phyloP scores from a whole-genome alignment of 192 early-diverging fungal genomes.

The Rhizoclosmatium globosum region DNA sequence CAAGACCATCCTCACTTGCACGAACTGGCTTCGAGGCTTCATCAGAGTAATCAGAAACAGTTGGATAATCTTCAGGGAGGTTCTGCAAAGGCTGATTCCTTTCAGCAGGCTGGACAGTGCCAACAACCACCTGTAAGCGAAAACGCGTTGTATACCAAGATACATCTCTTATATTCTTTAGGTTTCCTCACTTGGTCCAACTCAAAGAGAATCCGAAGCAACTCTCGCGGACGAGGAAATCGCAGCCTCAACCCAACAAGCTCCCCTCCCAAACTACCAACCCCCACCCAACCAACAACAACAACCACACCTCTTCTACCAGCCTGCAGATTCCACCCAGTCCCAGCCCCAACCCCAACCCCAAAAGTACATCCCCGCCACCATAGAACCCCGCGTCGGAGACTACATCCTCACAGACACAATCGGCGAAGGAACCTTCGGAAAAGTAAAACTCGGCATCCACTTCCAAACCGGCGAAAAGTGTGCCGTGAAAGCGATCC shows the following conservation, averaged over 20 bases:
- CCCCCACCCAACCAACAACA: neutral
- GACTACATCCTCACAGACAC: conserved; percentile 65
- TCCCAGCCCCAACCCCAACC: neutral
- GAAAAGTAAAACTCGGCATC: conserved; percentile 64
- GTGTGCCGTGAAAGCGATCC: conserved; percentile 69
- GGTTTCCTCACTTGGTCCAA: neutral
- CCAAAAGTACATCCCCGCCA: neutral
- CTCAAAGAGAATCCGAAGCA: conserved; percentile 37
- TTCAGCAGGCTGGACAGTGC: too few species aligned
- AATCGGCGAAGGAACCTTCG: conserved; percentile 70
- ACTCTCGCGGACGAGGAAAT: conserved; percentile 35
- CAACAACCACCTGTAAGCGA: neutral
- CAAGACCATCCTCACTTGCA: neutral
- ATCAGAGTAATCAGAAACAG: neutral
- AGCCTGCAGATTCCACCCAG: neutral
- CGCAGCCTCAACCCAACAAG: neutral
- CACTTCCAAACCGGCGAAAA: conserved; percentile 61
- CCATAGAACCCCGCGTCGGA: conserved; percentile 41
- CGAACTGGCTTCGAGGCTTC: neutral
- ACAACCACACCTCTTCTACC: neutral
- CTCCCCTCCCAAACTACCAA: neutral
- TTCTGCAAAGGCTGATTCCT: neutral
- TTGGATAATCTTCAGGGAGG: neutral
- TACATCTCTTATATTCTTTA: neutral
- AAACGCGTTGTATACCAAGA: neutral